phyloP scores from a whole-genome alignment of 2,329 filamentous ascomycete species.

The Zymoseptoria passerinii region DNA sequence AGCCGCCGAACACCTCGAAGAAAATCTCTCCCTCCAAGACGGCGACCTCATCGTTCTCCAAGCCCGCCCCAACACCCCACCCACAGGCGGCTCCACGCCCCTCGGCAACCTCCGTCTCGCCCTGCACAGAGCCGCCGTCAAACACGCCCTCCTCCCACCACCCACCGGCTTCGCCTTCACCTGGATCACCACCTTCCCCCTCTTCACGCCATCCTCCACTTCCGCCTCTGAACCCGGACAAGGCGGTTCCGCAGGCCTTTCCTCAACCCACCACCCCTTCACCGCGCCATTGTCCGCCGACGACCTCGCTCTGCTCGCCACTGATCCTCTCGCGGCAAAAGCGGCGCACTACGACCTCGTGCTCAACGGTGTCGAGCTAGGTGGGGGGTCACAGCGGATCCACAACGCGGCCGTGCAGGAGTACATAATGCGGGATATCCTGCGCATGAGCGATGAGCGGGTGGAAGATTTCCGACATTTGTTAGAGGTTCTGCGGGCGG shows the following conservation, averaged over 20 bases:
- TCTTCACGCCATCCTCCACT: constrained; percentile 62
- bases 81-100: constrained; percentile 62
- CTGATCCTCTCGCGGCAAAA: constrained; percentile 60
- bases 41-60: constrained; percentile 78
- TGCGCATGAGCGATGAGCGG: constrained; percentile 65
- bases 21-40: constrained; percentile 48
- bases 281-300: constrained; percentile 68
- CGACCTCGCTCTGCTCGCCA: constrained; percentile 68
- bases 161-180: constrained; percentile 56
- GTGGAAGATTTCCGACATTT: constrained; percentile 79
- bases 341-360: constrained; percentile 96
- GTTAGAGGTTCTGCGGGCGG: constrained; percentile 69
- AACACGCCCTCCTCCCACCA: constrained; percentile 48
- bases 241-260: constrained; percentile 69
- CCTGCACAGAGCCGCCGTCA: constrained; percentile 60
- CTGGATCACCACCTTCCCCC: constrained; percentile 86
- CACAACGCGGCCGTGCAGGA: constrained; percentile 77
- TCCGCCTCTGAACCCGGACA: constrained; percentile 64
- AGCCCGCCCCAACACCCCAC: constrained; percentile 58
- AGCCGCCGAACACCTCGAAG: constrained; percentile 51
- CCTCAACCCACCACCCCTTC: constrained; percentile 90
- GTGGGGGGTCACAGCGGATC: constrained; percentile 86
- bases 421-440: constrained; percentile 72
- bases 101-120: constrained; percentile 65
- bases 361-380: constrained; percentile 88